phyloP scores from a whole-genome alignment of 495 filamentous ascomycete species.

The Talaromyces proteolyticus region DNA sequence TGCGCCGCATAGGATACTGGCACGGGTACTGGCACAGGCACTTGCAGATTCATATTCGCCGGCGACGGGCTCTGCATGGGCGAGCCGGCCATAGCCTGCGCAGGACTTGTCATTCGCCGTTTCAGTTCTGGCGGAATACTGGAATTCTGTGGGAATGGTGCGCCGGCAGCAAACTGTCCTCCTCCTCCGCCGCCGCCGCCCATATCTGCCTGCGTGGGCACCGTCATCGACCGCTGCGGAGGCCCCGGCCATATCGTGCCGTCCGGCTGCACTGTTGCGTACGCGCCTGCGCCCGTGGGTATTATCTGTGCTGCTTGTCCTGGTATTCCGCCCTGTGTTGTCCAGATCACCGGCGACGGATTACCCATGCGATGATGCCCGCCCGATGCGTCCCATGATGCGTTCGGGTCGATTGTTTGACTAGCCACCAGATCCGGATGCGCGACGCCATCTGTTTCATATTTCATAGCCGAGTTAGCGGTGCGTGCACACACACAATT shows the following conservation, averaged over 20 bases:
- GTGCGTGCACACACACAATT: too few species aligned
- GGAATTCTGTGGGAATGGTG: not conserved
- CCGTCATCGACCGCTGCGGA: conserved; percentile 33
- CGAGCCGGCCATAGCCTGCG: conserved; percentile 18
- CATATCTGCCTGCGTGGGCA: conserved; percentile 28
- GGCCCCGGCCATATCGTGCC: conserved; percentile 35
- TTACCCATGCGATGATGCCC: conserved; percentile 4
- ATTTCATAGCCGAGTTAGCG: not conserved
- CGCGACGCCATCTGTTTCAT: conserved; percentile 1
- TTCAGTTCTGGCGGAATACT: conserved; percentile 27
- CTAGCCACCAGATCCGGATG: conserved; percentile 3
- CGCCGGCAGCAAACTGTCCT: not conserved
- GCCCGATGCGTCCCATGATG: not conserved
- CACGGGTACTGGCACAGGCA: too few species aligned
- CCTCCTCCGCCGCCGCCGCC: too few species aligned
- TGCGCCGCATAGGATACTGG: conserved; percentile 30
- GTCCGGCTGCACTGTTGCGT: conserved; percentile 26
- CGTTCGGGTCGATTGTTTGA: conserved; percentile 5
- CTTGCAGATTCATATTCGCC: conserved; percentile 25
- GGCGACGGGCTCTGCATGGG: conserved; percentile 24
- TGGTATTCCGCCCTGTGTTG: conserved; percentile 21
- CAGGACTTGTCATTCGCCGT: conserved; percentile 38
- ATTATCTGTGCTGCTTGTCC: conserved; percentile 28
- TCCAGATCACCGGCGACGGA: conserved; percentile 6
- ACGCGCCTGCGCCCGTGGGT: not conserved